Evolutionary conservation across 495 filamentous ascomycete species (phyloP), one percentile per base, ranked within the genome.

Genomic region (Polyplosphaeria fusca): DNA sequence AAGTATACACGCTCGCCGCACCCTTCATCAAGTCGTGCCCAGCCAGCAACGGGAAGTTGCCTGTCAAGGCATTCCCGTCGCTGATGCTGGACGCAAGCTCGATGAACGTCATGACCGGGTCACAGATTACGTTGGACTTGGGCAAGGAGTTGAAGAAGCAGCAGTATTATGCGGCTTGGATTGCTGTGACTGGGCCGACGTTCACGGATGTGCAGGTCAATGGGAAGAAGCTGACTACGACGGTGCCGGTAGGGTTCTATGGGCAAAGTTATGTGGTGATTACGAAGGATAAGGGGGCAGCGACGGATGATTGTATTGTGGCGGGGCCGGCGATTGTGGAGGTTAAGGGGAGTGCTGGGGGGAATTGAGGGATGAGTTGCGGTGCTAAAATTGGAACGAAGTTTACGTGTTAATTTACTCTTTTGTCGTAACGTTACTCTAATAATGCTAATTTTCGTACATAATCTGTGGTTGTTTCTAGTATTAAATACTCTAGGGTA

Each of bases 1-100:
- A 79, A 55, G 81, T 86, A n/a, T 81, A 78, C 70, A 82, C 82
- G 4, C 70, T 86, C 23, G 83, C 83, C 5, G 71, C 76, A 1
- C 72, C 72, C 9, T 85, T 86, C 73, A 84, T 86, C 59, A 64
- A 61, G 0, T 74, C 73, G 1, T 86, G 82, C 68, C 83, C 83
- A 7, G 42, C 63, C 2, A 67, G 58, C 42, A 83, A 85, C 67
- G 74, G 75, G 4, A 60, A 65, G 18, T 74, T 85, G 0, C 79
- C 80, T 7, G 75, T 86, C 49, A 82, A 77, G 67, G 74, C 82
- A 2, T 85, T 71, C 51, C 69, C 69, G 0, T 47, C 18, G 37
- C 58, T 69, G 5, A 39, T 55, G 2, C 47, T 67, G 5, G 53
- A 51, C 11, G 45, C 63, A 9, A 23, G 52, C 13, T 44, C 41